Base-by-base conservation (phyloP, 257 asterid genomes). In the Datura wrightii region DNA sequence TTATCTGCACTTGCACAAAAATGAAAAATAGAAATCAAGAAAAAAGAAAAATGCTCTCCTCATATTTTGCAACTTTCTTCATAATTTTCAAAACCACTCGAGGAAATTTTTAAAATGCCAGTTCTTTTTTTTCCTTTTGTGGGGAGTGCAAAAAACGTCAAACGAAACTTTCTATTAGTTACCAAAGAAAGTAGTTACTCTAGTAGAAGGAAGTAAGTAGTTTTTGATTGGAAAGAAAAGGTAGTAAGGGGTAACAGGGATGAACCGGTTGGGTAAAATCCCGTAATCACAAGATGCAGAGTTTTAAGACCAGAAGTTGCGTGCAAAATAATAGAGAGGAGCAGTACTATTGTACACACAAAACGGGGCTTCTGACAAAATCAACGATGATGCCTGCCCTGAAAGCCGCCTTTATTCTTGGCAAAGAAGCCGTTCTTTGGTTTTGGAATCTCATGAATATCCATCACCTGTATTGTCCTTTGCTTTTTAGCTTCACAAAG, bases 391-490 rank as follows among this genome's bases (percentile, higher is more conserved):
- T 92, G 89, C 92, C 97, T 92, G 87, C 99, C 97, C 87, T 96
- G 98, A 87, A 91, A 90, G 85, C 96, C 90, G 7, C 98, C 94
- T 91, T 92, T 96, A 89, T 94, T 94, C 96, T 91, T 96, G 85
- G 79, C 79, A 69, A 69, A 90, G 97, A 88, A 94, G 88, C 92
- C 85, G 78, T 96, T 94, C 93, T 89, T 96, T 18, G 97, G 79
- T 85, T 91, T 95, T 37, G 99, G 99, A 70, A 97, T 86, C 90
- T 97, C 98, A 55, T 92, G 97, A 86, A 97, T 95, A 88, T 97
- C 99, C 99, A 97, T 93, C 93, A 94, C 92, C 85, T 94, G 99
- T 82, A 97, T 94, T 78, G 94, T 95, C 90, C 98, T 92, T 88
- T 97, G 98, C 96, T 90, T 97, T 91, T 94, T 95, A 86, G 99